Base-by-base conservation (phyloP, 2,329 filamentous ascomycete genomes). In the Geosmithia morbida region DNA sequence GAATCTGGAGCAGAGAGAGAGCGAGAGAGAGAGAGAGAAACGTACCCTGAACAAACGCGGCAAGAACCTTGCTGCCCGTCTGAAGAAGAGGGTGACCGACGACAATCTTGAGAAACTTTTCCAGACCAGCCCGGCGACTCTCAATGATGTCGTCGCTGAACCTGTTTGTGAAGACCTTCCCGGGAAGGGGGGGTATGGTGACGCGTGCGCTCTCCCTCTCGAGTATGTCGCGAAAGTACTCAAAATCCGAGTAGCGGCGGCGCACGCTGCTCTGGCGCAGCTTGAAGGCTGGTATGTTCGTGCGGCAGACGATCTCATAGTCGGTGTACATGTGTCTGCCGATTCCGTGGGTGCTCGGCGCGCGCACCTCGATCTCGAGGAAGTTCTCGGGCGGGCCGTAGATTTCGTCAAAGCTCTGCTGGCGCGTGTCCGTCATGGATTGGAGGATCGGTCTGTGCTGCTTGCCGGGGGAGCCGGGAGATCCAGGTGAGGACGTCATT, bases 111-210 rank as follows among this genome's bases (percentile, higher is more conserved):
- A 98, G 68, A 63, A 98, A 98, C 62, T 94, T 81, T 70, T 98
- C 89, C 54, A 98, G 70, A 1, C 92, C 92, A 56, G 90, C 86
- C 53, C 90, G 75, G 48, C 92, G 75, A 60, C 94, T 87, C 72
- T 97, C 92, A 63, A 98, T 98, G 59, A 98, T 90, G 63, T 95
- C 89, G 68, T 98, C 92, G 59, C 86, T 94, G 71, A 98, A 98
- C 44, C 92, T 81, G 66, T 97, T 97, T 46, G 90, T 95, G 57
- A 97, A 96, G 48, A 98, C 92, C 68, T 97, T 98, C 46, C 92
- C 92, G 0, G 92, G 92, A 53, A 98, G 70, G 5, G 92, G 90
- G 1, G 92, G 92, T 59, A 98, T 98, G 19, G 88, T 95, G 49
- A 98, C 92, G 54, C 90, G 79, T 49, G 89, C 89, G 57, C 80